Evolutionary conservation across 768 basidiomycete species (phyloP).

Genomic region (Clavaria fumosa): DNA sequence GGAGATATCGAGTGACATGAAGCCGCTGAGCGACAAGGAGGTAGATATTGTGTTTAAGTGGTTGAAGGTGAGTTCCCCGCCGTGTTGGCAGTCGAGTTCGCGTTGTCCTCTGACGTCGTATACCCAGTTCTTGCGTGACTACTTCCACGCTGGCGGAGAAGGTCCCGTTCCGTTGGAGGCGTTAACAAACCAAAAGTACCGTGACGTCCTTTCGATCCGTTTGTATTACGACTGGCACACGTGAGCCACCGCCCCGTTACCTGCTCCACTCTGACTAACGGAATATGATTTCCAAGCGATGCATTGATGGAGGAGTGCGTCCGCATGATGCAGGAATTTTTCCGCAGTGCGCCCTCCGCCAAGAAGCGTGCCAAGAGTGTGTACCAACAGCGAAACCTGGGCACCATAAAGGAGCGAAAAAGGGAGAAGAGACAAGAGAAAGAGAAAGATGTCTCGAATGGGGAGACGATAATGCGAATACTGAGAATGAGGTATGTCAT

Average conservation of each 20-base stretch:
- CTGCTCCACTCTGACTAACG: constrained; percentile 8
- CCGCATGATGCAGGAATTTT: constrained; percentile 80
- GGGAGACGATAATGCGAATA: constrained; percentile 89
- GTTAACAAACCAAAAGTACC: constrained; percentile 89
- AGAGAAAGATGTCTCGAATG: constrained; percentile 59
- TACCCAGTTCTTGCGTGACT: constrained; percentile 76
- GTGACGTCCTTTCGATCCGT: constrained; percentile 77
- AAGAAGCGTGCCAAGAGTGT: constrained; percentile 91
- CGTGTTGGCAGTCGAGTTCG: no score
- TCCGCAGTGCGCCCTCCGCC: constrained; percentile 57
- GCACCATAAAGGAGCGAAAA: constrained; percentile 91
- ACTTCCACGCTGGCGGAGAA: constrained; percentile 90
- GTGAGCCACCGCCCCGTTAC: constrained; percentile 21
- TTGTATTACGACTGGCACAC: constrained; percentile 95
- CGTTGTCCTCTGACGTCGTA: background rate
- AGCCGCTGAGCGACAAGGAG: constrained; percentile 86
- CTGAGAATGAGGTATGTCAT: constrained; percentile 74
- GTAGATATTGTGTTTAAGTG: constrained; percentile 99
- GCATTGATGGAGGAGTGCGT: constrained; percentile 91
- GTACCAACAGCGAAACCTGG: constrained; percentile 82
- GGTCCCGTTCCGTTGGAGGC: constrained; percentile 75
- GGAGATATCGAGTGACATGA: constrained; percentile 77
- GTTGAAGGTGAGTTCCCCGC: constrained; percentile 91
- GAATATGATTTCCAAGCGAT: constrained; percentile 52
- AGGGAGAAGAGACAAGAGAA: constrained; percentile 78